Evolutionary conservation across 2,329 filamentous ascomycete species (phyloP).

Genomic region (Cytospora piceae): DNA sequence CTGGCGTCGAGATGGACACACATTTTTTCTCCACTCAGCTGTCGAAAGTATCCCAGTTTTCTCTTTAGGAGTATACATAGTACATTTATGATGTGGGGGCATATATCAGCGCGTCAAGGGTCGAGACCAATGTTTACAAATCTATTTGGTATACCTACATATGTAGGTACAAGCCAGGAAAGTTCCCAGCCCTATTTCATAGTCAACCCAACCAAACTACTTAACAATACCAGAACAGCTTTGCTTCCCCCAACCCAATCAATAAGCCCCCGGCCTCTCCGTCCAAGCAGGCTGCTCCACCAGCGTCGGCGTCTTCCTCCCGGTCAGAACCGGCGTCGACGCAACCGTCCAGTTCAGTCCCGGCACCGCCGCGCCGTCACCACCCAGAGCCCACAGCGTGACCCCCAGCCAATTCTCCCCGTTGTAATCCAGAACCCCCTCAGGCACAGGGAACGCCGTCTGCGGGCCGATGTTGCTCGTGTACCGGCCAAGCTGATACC

Average conservation of each 20-base stretch:
- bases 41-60: too few species aligned
- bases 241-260: not conserved
- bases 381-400: slow-evolving; percentile 66
- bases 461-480: slow-evolving; percentile 71
- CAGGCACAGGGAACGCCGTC: slow-evolving; percentile 67
- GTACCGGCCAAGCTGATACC: slow-evolving; percentile 63
- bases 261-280: slow-evolving; percentile 52
- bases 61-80: too few species aligned
- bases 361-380: slow-evolving; percentile 56
- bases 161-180: too few species aligned
- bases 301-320: slow-evolving; percentile 38
- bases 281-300: slow-evolving; percentile 45
- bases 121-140: not conserved
- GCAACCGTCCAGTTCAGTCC: slow-evolving; percentile 41
- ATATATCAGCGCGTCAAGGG: too few species aligned
- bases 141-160: not conserved
- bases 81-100: too few species aligned
- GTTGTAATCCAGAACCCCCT: slow-evolving; percentile 68
- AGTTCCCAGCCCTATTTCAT: too few species aligned
- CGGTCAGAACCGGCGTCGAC: slow-evolving; percentile 41
- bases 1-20: too few species aligned
- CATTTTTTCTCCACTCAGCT: too few species aligned
- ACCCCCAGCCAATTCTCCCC: slow-evolving; percentile 68
- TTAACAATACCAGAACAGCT: not conserved
- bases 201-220: too few species aligned